These are phyloP conservation scores for Hymenoscyphus scutula DNA, from an alignment of 2,329 filamentous ascomycete genomes.

Conservation along the genomic window DNA sequence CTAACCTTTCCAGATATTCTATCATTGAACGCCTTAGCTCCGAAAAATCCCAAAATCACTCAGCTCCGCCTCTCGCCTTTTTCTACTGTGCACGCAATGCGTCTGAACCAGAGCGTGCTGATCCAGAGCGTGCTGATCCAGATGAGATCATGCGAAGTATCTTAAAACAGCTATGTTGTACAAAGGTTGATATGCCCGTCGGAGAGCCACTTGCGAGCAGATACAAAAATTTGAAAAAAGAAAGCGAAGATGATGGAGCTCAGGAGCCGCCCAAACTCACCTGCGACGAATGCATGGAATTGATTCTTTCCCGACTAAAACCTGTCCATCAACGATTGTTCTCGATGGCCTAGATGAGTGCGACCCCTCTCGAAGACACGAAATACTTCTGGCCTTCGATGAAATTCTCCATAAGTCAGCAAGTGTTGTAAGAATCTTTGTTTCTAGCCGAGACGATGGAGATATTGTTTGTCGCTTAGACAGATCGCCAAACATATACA, in stretches of 20 bases:
- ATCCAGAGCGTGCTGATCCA: slow-evolving; percentile 26
- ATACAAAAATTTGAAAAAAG: background rate
- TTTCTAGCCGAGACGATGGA: slow-evolving; percentile 15
- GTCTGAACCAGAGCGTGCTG: slow-evolving; percentile 26
- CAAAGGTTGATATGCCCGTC: slow-evolving; percentile 3
- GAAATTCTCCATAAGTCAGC: slow-evolving; percentile 7
- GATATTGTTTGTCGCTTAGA: slow-evolving; percentile 11
- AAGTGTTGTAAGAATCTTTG: slow-evolving; percentile 16
- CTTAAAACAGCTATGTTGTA: slow-evolving; percentile 25
- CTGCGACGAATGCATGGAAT: background rate
- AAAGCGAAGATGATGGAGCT: background rate
- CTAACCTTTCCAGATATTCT: background rate
- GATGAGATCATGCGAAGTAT: slow-evolving; percentile 27
- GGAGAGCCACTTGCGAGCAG: background rate
- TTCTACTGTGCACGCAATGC: slow-evolving; percentile 34
- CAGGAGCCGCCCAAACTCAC: slow-evolving; percentile 7
- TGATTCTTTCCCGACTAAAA: slow-evolving; percentile 4
- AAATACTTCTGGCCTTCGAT: slow-evolving; percentile 11
- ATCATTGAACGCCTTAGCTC: slow-evolving; percentile 11
- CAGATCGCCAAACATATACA: slow-evolving; percentile 5
- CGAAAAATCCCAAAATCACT: background rate
- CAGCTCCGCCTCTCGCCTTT: slow-evolving; percentile 20
- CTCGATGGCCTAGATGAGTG: slow-evolving; percentile 19
- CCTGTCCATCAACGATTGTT: no score
- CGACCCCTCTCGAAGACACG: background rate